Evolutionary conservation across 2,329 filamentous ascomycete species (phyloP), one percentile per base, ranked within the genome.

Genomic region (Rhytidhysteron rufulum): DNA sequence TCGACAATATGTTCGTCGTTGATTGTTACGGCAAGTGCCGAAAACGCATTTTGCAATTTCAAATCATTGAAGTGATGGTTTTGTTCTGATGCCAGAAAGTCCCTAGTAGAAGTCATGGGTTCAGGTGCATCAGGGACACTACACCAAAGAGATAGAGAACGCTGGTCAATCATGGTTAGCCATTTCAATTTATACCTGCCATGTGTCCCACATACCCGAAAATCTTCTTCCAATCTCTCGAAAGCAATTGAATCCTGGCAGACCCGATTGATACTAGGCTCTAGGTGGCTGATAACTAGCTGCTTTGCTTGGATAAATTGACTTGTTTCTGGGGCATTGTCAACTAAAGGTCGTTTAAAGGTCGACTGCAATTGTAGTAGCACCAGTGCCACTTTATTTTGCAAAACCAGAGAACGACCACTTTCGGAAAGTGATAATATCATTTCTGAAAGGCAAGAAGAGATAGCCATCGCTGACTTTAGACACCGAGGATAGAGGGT

Each of bases 161-260:
- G 49, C 61, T 65, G 34, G n/a, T n/a, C n/a, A n/a, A n/a, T n/a
- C n/a, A n/a, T n/a, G n/a, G n/a, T n/a, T n/a, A n/a, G n/a, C n/a
- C n/a, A n/a, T n/a, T n/a, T n/a, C n/a, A n/a, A n/a, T n/a, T n/a
- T n/a, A n/a, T n/a, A n/a, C n/a, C n/a, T n/a, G n/a, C n/a, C n/a
- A n/a, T n/a, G n/a, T n/a, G n/a, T n/a, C n/a, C n/a, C n/a, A n/a
- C 54, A 24, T 53, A 65, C 63, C 51, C 63, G 58, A 33, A 66
- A 34, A 33, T 66, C 59, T 41, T 48, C 54, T 2, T 53, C 41
- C 13, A 66, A 34, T 3, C 27, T 34, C 4, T 35, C 45, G 13
- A 62, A 48, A 7, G 37, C 37, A 17, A 47, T 40, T 1, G 29
- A 20, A 18, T 60, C 45, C 9, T 51, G 48, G 33, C 57, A 63